Evolutionary conservation across 2,329 filamentous ascomycete genomes (phyloP).

Genomic region (Periglandula ipomoeae): DNA sequence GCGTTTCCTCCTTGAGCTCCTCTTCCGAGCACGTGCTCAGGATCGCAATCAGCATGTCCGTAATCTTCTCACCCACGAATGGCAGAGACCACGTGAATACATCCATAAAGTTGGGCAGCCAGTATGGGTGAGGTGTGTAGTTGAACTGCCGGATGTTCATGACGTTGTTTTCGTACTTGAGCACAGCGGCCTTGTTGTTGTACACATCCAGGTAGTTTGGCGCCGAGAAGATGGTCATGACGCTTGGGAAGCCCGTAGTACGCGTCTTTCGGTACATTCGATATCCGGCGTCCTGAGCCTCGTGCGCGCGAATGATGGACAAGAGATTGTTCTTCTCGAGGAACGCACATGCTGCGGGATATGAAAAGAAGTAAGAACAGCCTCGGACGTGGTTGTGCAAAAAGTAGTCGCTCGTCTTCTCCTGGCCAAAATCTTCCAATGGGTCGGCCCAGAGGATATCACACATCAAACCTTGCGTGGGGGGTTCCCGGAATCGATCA

Average conservation of each 20-base stretch:
- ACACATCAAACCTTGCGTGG: conserved; percentile 97
- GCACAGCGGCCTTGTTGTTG: conserved; percentile 98
- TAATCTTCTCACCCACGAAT: conserved; percentile 98
- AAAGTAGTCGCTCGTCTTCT: conserved; percentile 97
- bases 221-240: conserved; percentile 99
- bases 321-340: conserved; percentile 98
- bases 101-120: conserved; percentile 99
- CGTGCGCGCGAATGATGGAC: conserved; percentile 93
- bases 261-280: conserved; percentile 98
- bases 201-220: conserved; percentile 99
- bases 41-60: conserved; percentile 98
- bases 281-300: conserved; percentile 97
- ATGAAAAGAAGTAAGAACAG: conserved; percentile 99
- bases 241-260: conserved; percentile 95
- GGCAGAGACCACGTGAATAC: conserved; percentile 99
- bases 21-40: conserved; percentile 99
- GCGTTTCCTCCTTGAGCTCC: conserved; percentile 81
- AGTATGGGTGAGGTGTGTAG: conserved; percentile 98
- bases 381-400: conserved; percentile 97
- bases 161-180: conserved; percentile 99
- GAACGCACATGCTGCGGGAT: conserved; percentile 93
- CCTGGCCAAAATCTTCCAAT: conserved; percentile 95
- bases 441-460: conserved; percentile 99
- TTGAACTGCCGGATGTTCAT: conserved; percentile 99
- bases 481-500: conserved; percentile 94